Base-by-base conservation (phyloP, 192 early-diverging fungal species). In the Phlyctochytrium arcticum region DNA sequence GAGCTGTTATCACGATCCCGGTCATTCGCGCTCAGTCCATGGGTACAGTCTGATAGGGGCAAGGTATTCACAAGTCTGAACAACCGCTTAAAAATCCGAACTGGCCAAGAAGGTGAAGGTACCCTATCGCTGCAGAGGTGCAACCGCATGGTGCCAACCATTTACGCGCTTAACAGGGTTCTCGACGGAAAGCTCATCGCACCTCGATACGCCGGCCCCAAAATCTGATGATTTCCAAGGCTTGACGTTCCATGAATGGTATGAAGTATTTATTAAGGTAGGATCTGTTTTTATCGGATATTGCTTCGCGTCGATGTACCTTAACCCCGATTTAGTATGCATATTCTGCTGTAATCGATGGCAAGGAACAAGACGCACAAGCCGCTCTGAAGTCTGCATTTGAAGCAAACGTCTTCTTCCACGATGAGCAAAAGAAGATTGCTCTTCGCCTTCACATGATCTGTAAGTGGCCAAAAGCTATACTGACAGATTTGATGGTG, bases 211-310 rank as follows among this genome's bases (percentile, higher is more conserved):
- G 6, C 59, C 53, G 2, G 48, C 57, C 5, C 50, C 49, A 4
- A 27, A n/a, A 19, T 24, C 46, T 21, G 35, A 23, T 0, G 56
- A 48, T 21, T 79, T 71, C 50, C 57, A 66, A 30, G 80, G 80
- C 4, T 66, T 82, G 12, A 51, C 37, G 7, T 77, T 87, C 67
- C 60, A 57, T n/a, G 60, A 81, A 49, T 91, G 89, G 89, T 80
- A 84, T 39, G 71, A 87, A 9, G 55, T 88, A 24, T 78, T 89
- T 59, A 68, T 87, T 3, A 79, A 79, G 66, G 88, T 90, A 65
- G 23, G 65, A 26, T n/a, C 30, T 53, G 10, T 26, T 12, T 24
- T 2, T 53, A 0, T 12, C 26, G 9, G 39, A 30, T 32, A 35
- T 27, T n/a, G 19, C 29, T 10, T 63, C 1, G 9, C 8, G 2